These are phyloP conservation scores for Ceratorhiza oryzae-sativae DNA, from an alignment of 1,284 basidiomycete genomes.

Conservation along the genomic window DNA sequence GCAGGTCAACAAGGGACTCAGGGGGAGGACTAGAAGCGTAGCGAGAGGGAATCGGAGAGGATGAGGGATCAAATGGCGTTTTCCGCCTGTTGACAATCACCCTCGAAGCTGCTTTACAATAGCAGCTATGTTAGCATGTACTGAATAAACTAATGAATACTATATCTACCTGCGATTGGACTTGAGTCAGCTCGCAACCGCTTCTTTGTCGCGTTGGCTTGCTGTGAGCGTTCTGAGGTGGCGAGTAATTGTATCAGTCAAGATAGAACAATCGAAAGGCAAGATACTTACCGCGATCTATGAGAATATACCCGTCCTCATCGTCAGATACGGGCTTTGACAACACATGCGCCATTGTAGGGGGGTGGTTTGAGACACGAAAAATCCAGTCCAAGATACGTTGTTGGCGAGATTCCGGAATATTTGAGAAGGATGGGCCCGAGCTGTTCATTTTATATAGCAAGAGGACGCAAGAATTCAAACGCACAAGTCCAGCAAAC, in stretches of 20 bases:
- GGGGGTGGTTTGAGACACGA: background rate
- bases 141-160: background rate
- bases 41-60: background rate
- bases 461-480: too few species aligned
- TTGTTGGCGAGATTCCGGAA: background rate
- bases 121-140: background rate
- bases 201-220: background rate
- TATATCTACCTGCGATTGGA: background rate
- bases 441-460: too few species aligned
- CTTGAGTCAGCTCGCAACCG: background rate
- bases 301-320: background rate
- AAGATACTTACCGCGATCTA: background rate
- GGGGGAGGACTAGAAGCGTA: background rate
- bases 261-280: background rate
- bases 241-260: too few species aligned
- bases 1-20: background rate
- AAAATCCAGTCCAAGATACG: background rate
- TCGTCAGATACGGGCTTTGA: background rate
- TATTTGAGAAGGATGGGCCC: too few species aligned
- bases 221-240: too few species aligned
- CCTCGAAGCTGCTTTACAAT: background rate
- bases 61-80: too few species aligned
- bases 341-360: background rate
- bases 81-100: background rate
- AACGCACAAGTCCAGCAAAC: too few species aligned